These are phyloP conservation scores for Triticum timopheevii DNA, from an alignment of 176 grass and related monocot species.

Conservation along the genomic window DNA sequence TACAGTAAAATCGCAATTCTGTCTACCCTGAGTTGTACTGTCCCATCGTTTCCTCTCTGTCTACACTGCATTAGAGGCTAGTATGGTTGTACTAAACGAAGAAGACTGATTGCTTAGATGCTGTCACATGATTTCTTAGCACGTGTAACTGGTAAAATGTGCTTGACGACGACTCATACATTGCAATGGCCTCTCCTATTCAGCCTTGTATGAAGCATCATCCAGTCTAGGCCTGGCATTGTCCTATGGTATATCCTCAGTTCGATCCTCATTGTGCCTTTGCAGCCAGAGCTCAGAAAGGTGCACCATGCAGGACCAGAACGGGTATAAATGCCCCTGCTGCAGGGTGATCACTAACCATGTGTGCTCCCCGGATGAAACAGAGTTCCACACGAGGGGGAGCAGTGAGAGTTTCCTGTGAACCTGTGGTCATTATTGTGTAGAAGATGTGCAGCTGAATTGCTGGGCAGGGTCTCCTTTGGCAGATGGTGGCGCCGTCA, in stretches of 20 bases:
- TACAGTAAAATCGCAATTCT: too few species aligned
- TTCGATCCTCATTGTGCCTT: neutral
- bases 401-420: neutral
- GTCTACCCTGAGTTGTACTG: too few species aligned
- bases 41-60: too few species aligned
- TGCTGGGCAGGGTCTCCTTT: conserved; percentile 49
- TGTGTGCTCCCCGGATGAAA: neutral
- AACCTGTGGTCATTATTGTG: neutral
- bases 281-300: neutral
- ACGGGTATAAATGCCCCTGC: conserved; percentile 21
- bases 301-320: neutral
- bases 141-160: neutral
- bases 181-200: neutral
- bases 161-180: neutral
- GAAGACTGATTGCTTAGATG: neutral
- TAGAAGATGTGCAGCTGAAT: conserved; percentile 43
- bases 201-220: neutral
- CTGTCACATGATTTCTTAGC: neutral
- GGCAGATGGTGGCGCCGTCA: neutral
- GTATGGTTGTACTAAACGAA: neutral
- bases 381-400: neutral
- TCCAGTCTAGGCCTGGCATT: neutral
- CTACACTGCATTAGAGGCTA: neutral
- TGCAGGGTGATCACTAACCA: neutral
- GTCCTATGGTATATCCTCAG: conserved; percentile 32